phyloP scores from a whole-genome alignment of 2,329 filamentous ascomycete species.

The Amesomyces nigricolor region DNA sequence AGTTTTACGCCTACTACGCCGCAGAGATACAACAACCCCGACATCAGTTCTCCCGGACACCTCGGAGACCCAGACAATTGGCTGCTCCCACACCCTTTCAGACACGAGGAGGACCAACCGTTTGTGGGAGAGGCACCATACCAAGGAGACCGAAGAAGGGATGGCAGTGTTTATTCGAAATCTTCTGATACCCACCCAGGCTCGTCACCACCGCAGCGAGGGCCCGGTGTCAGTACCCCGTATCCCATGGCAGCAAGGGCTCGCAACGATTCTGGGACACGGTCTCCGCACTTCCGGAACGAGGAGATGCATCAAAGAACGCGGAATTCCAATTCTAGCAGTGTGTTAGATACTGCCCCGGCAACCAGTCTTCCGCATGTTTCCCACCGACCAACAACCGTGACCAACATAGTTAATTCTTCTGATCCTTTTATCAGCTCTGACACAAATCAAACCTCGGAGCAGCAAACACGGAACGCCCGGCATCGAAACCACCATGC shows the following conservation, averaged over 20 bases:
- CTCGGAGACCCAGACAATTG: neutral
- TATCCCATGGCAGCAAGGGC: neutral
- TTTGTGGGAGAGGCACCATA: neutral
- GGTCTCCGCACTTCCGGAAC: neutral
- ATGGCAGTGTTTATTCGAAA: no score
- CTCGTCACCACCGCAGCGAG: neutral
- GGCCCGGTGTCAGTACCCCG: neutral
- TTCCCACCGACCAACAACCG: neutral
- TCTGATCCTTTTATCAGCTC: neutral
- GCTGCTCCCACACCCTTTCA: conserved; percentile 12
- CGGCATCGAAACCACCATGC: neutral
- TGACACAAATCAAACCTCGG: neutral
- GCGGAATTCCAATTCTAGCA: neutral
- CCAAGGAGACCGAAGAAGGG: neutral
- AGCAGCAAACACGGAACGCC: neutral
- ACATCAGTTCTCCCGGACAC: neutral
- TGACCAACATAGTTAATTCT: neutral
- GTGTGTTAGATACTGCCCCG: neutral
- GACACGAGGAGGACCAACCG: neutral
- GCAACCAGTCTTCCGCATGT: neutral
- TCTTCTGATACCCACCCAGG: no score
- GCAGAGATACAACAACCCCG: neutral
- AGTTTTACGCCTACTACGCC: neutral
- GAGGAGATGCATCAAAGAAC: neutral
- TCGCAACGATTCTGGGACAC: neutral